These are phyloP conservation scores for Friedmanniomyces simplex DNA, from an alignment of 495 filamentous ascomycete species.

Conservation along the genomic window DNA sequence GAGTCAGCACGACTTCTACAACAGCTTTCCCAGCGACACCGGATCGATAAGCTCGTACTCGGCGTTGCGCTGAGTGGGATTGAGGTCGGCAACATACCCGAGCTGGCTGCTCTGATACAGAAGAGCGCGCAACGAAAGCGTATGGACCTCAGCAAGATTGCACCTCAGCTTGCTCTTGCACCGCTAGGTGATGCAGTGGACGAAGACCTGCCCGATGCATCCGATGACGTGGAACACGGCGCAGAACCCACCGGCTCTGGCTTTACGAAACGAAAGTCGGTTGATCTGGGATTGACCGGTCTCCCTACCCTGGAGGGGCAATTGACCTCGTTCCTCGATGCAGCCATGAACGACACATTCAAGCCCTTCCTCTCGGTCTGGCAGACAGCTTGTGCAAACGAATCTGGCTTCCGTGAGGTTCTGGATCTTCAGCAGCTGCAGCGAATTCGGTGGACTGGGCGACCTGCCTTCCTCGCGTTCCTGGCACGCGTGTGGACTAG, in stretches of 20 bases:
- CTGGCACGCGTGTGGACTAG: slow-evolving; percentile 6
- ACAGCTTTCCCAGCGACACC: not conserved
- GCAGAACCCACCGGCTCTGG: not conserved
- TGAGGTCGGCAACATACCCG: not conserved
- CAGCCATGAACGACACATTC: not conserved
- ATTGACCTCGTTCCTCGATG: not conserved
- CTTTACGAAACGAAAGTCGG: not conserved
- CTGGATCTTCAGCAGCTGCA: not conserved
- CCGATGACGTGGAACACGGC: not conserved
- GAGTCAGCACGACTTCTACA: not conserved
- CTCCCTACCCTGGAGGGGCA: not conserved
- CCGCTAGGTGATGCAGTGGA: not conserved
- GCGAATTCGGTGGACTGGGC: not conserved
- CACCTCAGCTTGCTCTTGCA: not conserved
- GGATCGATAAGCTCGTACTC: slow-evolving; percentile 4
- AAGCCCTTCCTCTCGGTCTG: not conserved
- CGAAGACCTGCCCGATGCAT: not conserved
- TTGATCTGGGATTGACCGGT: not conserved
- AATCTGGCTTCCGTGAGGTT: not conserved
- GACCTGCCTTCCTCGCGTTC: slow-evolving; percentile 21
- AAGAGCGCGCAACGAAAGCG: not conserved
- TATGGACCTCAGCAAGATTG: not conserved
- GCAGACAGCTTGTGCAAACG: not conserved
- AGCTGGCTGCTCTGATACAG: not conserved
- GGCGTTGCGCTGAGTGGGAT: not conserved